Conservation (phyloP, 208 protist species). For the Acanthamoeba culbertsoni region DNA sequence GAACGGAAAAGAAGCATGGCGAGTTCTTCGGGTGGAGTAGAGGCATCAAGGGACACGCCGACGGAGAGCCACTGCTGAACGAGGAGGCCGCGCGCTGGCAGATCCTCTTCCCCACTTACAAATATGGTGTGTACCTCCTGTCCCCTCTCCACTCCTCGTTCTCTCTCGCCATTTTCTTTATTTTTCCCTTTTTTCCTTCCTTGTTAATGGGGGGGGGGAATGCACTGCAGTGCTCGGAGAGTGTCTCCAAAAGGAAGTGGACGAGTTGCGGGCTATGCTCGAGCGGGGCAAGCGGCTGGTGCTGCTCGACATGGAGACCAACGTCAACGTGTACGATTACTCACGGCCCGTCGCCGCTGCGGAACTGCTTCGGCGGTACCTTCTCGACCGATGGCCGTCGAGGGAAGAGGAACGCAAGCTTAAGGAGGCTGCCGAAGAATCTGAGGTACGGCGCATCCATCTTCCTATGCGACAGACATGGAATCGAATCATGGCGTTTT, state of each 20-base stretch:
- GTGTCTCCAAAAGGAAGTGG: not conserved
- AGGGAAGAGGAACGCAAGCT: not conserved
- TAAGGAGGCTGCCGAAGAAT: not conserved
- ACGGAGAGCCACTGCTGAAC: not conserved
- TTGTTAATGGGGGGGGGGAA: not conserved
- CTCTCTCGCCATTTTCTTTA: not conserved
- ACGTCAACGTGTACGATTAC: slow-evolving; percentile 31
- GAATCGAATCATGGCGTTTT: no score
- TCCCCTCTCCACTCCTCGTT: not conserved
- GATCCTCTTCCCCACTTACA: slow-evolving; percentile 22
- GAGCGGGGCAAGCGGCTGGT: slow-evolving; percentile 16
- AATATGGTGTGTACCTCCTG: not conserved
- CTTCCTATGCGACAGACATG: no score
- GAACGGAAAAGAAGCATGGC: slow-evolving; percentile 5
- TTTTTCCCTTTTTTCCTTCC: not conserved
- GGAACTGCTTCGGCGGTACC: slow-evolving; percentile 13
- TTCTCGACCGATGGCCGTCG: slow-evolving; percentile 16
- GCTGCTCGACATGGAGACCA: not conserved
- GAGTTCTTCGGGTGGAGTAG: not conserved
- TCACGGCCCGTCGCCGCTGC: not conserved
- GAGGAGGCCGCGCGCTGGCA: not conserved
- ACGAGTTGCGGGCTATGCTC: not conserved
- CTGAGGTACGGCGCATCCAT: not conserved
- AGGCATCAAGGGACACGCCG: not conserved
- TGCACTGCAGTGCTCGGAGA: not conserved